A percentile compares a stretch with the other conserved stretches of the same genome.
Conservation (phyloP, 495 filamentous ascomycete species). For the Penicillium antarcticum region DNA sequence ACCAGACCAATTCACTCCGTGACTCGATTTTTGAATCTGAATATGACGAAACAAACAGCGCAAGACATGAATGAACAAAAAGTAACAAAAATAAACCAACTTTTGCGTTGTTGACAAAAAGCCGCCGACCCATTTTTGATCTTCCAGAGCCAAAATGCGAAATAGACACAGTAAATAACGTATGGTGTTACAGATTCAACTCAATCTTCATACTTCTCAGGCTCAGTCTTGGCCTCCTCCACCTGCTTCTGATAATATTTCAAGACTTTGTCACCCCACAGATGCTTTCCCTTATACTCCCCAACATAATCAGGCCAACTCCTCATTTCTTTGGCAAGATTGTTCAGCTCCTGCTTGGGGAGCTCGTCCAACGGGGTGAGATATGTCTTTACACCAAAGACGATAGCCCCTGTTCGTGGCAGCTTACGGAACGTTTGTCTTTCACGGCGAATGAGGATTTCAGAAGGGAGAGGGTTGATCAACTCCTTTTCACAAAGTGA, state of each 20-base stretch:
- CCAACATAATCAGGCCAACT: conserved; percentile 52
- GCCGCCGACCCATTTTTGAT: conserved; percentile 33
- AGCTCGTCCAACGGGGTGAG: conserved; percentile 46
- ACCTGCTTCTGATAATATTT: conserved; percentile 38
- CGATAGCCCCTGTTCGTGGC: conserved; percentile 42
- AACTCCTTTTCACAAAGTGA: conserved; percentile 33
- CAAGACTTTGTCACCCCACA: conserved; percentile 47
- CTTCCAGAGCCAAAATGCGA: conserved; percentile 15
- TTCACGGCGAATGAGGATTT: conserved; percentile 51
- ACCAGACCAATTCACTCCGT: background rate
- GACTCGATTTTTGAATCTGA: background rate
- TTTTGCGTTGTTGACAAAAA: conserved; percentile 29
- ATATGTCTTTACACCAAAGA: conserved; percentile 56
- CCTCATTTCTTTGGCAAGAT: conserved; percentile 45
- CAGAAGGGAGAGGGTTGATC: conserved; percentile 26
- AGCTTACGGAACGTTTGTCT: conserved; percentile 54
- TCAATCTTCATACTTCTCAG: conserved; percentile 24
- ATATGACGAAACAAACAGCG: background rate
- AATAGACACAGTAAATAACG: conserved; percentile 4
- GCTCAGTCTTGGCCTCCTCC: conserved; percentile 11
- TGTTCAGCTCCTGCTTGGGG: conserved; percentile 39
- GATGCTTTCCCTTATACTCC: conserved; percentile 48
- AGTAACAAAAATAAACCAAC: conserved; percentile 7
- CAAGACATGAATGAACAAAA: conserved; percentile 4
- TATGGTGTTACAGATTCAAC: conserved; percentile 18